Evolutionary conservation across 768 basidiomycete genomes (phyloP), one percentile per base, ranked within the genome.

Genomic region (Leccinum fibrillosum): DNA sequence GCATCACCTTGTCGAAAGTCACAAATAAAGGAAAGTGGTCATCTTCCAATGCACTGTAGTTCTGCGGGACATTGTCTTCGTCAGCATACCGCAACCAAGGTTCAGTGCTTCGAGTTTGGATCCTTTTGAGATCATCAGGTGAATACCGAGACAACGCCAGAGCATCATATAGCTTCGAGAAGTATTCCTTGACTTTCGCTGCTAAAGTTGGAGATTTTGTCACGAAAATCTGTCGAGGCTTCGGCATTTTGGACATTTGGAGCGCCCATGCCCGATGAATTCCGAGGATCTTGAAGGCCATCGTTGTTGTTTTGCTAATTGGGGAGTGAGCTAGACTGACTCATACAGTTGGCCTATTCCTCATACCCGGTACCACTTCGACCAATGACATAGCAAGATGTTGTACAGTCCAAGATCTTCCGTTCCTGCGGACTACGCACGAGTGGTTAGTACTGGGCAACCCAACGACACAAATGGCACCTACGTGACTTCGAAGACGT

Each of bases 221-320:
- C 3, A 90, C 81, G 59, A 90, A 90, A 10, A 90, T 68, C 64
- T 90, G 89, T 10, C 86, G 78, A 3, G 85, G 84, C 63, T 80
- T 83, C 1, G 72, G 66, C 39, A 75, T 67, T 11, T 67, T 71
- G 5, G 56, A 60, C 1, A 2, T 11, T 26, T 73, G 69, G 28
- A 75, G 58, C 37, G 80, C 70, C 72, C 79, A 85, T 3, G 81
- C 76, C 17, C 80, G 73, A 61, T 90, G 85, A 5, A 88, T 81
- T 4, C 81, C 79, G 1, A 89, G 76, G 80, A 90, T 89, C 68
- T 88, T 89, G 74, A 86, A 86, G 1, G 90, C 72, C 79, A 90
- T 88, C 0, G 87, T 86, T 0, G 89, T 90, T 0, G 88, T 89
- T 77, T 89, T 89, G 1, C 88, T 88, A 47, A 28, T 19, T 5